These are phyloP conservation scores for Colletotrichum zoysiae DNA, from an alignment of 2,329 filamentous ascomycete genomes.

Conservation along the genomic window DNA sequence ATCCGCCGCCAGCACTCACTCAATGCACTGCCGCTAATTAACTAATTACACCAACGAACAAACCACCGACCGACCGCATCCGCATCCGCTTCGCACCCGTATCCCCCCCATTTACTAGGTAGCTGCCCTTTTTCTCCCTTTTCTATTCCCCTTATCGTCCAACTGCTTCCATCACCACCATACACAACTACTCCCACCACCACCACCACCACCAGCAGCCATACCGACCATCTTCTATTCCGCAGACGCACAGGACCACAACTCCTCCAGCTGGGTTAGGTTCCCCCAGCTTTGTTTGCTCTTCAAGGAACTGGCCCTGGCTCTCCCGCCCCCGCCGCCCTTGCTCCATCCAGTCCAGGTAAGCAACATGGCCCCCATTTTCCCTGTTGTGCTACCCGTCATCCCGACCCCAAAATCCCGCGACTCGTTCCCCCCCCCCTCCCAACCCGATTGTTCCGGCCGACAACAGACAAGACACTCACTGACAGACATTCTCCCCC, in stretches of 20 bases:
- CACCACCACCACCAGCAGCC: neutral
- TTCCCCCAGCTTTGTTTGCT: neutral
- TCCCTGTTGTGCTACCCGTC: constrained; percentile 12
- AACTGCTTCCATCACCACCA: neutral
- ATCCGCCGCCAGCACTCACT: constrained; percentile 33
- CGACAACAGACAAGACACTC: neutral
- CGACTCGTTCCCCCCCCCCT: neutral
- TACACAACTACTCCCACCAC: neutral
- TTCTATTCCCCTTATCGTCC: neutral
- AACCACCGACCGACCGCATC: constrained; percentile 21
- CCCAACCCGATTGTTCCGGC: constrained; percentile 38
- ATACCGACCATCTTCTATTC: neutral
- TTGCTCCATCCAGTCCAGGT: neutral
- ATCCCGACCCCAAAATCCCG: constrained; percentile 19
- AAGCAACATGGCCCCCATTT: constrained; percentile 14
- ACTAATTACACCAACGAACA: neutral
- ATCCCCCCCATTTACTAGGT: constrained; percentile 38
- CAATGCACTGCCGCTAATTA: too few relatives aligned
- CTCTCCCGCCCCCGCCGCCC: neutral
- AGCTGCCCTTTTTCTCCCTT: constrained; percentile 50
- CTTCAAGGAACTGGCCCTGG: neutral
- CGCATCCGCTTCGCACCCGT: constrained; percentile 21
- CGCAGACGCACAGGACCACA: neutral
- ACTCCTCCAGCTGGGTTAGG: neutral
- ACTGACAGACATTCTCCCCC: constrained; percentile 29